Evolutionary conservation across 1,284 basidiomycete genomes (phyloP).

Genomic region (Kwoniella shivajii): DNA sequence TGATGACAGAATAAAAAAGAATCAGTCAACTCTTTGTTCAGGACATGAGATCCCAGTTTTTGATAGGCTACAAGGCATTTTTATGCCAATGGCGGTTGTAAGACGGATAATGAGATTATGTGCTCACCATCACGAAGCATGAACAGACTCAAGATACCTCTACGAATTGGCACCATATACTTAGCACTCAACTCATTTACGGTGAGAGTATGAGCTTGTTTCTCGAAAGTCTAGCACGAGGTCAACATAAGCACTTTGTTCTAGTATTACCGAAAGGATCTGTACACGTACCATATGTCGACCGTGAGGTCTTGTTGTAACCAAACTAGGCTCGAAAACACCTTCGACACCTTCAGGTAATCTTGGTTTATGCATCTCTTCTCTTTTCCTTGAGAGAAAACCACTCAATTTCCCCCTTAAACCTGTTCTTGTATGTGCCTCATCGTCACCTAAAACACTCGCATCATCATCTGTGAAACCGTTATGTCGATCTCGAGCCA

Average conservation of each 20-base stretch:
- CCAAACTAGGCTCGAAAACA: slow-evolving; percentile 48
- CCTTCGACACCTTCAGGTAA: slow-evolving; percentile 51
- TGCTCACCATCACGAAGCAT: slow-evolving; percentile 53
- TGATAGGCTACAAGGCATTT: too few relatives aligned
- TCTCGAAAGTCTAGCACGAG: slow-evolving; percentile 33
- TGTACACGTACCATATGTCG: slow-evolving; percentile 19
- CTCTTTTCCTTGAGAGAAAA: background rate
- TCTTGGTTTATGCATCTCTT: slow-evolving; percentile 19
- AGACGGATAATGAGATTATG: background rate
- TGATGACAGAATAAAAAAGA: slow-evolving; percentile 6
- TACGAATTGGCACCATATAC: slow-evolving; percentile 53
- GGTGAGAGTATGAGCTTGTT: slow-evolving; percentile 44
- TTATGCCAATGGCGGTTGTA: too few relatives aligned
- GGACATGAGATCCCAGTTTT: too few relatives aligned
- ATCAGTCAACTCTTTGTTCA: too few relatives aligned
- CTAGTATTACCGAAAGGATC: background rate
- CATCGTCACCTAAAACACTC: slow-evolving; percentile 5
- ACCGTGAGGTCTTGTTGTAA: slow-evolving; percentile 16
- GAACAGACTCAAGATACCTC: slow-evolving; percentile 49
- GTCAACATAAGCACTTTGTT: too few relatives aligned
- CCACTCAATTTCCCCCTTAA: background rate
- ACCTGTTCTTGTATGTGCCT: background rate
- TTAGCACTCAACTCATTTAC: slow-evolving; percentile 52
- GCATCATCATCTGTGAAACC: slow-evolving; percentile 9
- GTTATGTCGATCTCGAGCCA: slow-evolving; percentile 9